Evolutionary conservation across 2,329 filamentous ascomycete genomes (phyloP).

Genomic region (Thielaviopsis populi): DNA sequence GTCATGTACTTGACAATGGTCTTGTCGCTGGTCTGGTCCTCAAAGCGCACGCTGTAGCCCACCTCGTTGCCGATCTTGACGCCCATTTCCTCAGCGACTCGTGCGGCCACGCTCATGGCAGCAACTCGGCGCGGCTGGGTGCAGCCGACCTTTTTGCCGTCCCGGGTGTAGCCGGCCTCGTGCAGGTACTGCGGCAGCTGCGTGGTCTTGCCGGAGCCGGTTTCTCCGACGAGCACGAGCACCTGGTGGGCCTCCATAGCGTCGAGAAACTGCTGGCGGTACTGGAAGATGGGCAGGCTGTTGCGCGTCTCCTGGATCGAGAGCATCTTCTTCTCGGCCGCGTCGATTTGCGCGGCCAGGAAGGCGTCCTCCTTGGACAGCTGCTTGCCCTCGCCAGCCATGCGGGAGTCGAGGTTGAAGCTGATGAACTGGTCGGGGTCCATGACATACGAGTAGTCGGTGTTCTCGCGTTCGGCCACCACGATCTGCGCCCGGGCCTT

Average conservation of each 20-base stretch:
- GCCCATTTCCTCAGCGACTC: conserved; percentile 88
- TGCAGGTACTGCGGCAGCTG: conserved; percentile 88
- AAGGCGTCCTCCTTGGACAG: conserved; percentile 66
- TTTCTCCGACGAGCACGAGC: conserved; percentile 85
- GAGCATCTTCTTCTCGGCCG: conserved; percentile 72
- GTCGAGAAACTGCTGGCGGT: conserved; percentile 70
- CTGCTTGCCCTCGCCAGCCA: conserved; percentile 55
- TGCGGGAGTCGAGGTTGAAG: conserved; percentile 60
- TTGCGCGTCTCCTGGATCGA: conserved; percentile 87
- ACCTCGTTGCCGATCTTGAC: conserved; percentile 83
- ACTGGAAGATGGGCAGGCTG: conserved; percentile 77
- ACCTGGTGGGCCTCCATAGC: conserved; percentile 78
- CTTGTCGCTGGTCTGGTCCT: conserved; percentile 81
- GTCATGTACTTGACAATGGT: conserved; percentile 94
- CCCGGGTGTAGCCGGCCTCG: conserved; percentile 77
- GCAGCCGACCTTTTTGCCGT: conserved; percentile 72
- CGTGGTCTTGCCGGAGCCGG: conserved; percentile 88
- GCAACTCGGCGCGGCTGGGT: conserved; percentile 92
- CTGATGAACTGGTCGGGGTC: conserved; percentile 80
- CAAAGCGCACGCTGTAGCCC: conserved; percentile 88
- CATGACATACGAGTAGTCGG: conserved; percentile 80
- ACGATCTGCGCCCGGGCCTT: conserved; percentile 80
- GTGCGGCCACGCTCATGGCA: conserved; percentile 92
- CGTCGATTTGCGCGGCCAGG: conserved; percentile 68
- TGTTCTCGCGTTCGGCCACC: conserved; percentile 55